Percentiles rank a stretch among this genome's conserved stretches.
These are phyloP conservation scores for Graphilbum fragrans DNA, from an alignment of 2,329 filamentous ascomycete species.

Conservation along the genomic window DNA sequence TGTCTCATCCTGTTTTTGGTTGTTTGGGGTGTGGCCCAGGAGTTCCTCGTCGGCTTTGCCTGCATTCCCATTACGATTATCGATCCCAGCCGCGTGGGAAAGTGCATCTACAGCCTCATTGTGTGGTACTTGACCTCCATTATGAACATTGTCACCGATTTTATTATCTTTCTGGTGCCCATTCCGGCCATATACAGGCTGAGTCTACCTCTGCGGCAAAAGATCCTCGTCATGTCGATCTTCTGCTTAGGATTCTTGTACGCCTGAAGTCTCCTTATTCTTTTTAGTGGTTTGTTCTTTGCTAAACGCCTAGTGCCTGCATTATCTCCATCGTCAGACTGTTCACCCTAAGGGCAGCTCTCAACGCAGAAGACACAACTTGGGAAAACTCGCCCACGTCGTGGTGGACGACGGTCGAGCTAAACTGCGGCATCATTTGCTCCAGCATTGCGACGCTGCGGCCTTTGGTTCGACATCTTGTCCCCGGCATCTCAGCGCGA, in stretches of 20 bases:
- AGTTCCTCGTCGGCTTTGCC: constrained; percentile 16
- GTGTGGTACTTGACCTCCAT: constrained; percentile 18
- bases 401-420: constrained; percentile 82
- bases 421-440: constrained; percentile 81
- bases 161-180: constrained; percentile 75
- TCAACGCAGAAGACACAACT: constrained; percentile 24
- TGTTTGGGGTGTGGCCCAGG: constrained; percentile 17
- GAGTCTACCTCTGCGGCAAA: constrained; percentile 72
- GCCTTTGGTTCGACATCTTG: constrained; percentile 46
- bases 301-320: constrained; percentile 38
- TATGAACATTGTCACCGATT: constrained; percentile 83
- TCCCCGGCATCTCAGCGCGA: neutral
- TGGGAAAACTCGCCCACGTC: constrained; percentile 20
- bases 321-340: constrained; percentile 54
- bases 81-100: constrained; percentile 8
- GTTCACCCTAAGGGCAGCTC: constrained; percentile 46
- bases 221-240: constrained; percentile 73
- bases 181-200: constrained; percentile 81
- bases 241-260: constrained; percentile 74
- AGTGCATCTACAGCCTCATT: constrained; percentile 15
- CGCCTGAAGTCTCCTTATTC: constrained; percentile 42
- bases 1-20: constrained; percentile 15
- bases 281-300: neutral
- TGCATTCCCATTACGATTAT: constrained; percentile 17
- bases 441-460: constrained; percentile 84